Evolutionary conservation across 345 rosid species (phyloP).

Genomic region (Mallotus nudiflorus): DNA sequence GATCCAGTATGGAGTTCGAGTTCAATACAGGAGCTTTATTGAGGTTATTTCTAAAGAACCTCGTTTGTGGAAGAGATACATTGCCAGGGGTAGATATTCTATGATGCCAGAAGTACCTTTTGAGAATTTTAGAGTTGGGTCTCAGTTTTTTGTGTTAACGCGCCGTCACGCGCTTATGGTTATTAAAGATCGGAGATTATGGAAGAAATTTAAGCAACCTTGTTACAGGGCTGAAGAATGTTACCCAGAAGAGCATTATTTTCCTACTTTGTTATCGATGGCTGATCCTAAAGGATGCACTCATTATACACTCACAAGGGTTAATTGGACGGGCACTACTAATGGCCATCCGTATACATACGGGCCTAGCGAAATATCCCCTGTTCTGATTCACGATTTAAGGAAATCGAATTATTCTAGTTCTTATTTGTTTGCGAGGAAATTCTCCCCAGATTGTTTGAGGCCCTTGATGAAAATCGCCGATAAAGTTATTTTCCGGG

Average conservation of each 20-base stretch:
- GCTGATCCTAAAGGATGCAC: constrained; percentile 70
- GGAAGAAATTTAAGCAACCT: constrained; percentile 78
- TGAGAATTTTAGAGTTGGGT: constrained; percentile 70
- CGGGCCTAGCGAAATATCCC: constrained; percentile 52
- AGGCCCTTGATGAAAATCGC: constrained; percentile 71
- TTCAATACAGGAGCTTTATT: constrained; percentile 66
- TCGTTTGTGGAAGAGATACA: constrained; percentile 80
- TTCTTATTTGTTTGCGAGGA: constrained; percentile 84
- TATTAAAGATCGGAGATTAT: constrained; percentile 61
- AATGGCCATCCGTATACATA: constrained; percentile 86
- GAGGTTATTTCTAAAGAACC: constrained; percentile 67
- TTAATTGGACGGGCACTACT: constrained; percentile 90
- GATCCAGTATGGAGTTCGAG: constrained; percentile 46
- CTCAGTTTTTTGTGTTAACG: constrained; percentile 87
- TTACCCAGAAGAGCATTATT: constrained; percentile 97
- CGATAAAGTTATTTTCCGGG: constrained; percentile 75
- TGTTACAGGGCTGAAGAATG: constrained; percentile 76
- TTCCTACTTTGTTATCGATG: constrained; percentile 86
- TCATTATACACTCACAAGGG: constrained; percentile 67
- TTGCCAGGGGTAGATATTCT: constrained; percentile 66
- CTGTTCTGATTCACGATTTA: constrained; percentile 51
- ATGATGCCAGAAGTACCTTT: constrained; percentile 84
- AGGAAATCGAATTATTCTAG: constrained; percentile 67
- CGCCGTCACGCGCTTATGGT: constrained; percentile 74
- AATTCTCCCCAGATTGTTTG: constrained; percentile 89